Evolutionary conservation across 352 stramenopile genomes (phyloP).

Genomic region (Phytopythium montanum): DNA sequence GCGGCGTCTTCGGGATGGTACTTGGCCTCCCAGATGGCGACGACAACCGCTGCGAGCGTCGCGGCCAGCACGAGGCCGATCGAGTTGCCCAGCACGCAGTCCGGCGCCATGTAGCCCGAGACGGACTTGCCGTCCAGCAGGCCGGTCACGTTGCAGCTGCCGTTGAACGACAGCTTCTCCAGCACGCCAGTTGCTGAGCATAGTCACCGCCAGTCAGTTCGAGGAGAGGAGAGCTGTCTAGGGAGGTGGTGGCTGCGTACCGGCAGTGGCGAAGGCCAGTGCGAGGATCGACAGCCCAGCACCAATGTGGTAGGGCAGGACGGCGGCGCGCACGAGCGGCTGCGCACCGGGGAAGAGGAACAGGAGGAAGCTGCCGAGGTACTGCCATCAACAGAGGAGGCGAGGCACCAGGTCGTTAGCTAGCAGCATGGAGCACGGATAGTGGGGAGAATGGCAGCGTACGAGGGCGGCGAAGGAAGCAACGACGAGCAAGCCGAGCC

Average conservation of each 20-base stretch:
- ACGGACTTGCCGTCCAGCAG: slow-evolving; percentile 56
- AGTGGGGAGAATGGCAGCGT: not conserved
- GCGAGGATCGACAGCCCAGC: slow-evolving; percentile 60
- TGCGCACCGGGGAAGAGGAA: slow-evolving; percentile 79
- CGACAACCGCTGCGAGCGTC: slow-evolving; percentile 32
- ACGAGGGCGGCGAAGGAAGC: slow-evolving; percentile 53
- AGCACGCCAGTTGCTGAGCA: slow-evolving; percentile 49
- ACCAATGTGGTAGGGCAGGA: slow-evolving; percentile 67
- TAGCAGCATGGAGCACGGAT: not conserved
- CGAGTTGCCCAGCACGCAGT: slow-evolving; percentile 74
- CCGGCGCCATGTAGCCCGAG: slow-evolving; percentile 63
- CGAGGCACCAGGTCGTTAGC: not conserved
- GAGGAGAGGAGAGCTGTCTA: not conserved
- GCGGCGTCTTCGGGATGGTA: slow-evolving; percentile 15
- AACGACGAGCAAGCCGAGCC: slow-evolving; percentile 67
- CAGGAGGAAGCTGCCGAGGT: slow-evolving; percentile 54
- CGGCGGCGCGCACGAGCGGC: slow-evolving; percentile 26
- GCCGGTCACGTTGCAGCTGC: slow-evolving; percentile 77
- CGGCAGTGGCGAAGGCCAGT: slow-evolving; percentile 54
- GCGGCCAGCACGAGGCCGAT: slow-evolving; percentile 64
- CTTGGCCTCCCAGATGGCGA: slow-evolving; percentile 56
- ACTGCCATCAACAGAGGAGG: slow-evolving; percentile 25
- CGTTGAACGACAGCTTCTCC: slow-evolving; percentile 85
- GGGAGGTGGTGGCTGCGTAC: slow-evolving; percentile 12
- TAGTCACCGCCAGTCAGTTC: not conserved